A percentile compares a stretch with the other conserved stretches of the same genome.
phyloP scores from a whole-genome alignment of 139 green algal genomes.

The Chlamydomonas schloesseri region DNA sequence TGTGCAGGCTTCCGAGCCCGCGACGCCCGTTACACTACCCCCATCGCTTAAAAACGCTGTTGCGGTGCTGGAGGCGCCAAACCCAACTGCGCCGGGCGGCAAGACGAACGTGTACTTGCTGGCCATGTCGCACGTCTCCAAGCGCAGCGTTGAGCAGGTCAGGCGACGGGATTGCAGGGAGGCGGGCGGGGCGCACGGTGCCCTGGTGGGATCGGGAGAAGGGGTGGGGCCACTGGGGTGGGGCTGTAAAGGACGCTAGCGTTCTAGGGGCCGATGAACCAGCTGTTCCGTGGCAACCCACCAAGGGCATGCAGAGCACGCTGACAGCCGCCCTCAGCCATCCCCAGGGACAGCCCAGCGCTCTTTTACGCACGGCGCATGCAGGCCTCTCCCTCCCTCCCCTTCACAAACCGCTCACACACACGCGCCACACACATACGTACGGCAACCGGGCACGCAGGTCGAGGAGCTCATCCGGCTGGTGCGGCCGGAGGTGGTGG shows the following conservation, averaged over 20 bases:
- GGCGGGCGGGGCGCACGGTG: too few relatives aligned
- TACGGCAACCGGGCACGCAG: too few relatives aligned
- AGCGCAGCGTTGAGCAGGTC: constrained; percentile 70
- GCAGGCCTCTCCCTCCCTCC: background rate
- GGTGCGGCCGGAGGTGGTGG: constrained; percentile 71
- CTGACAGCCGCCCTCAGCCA: too few relatives aligned
- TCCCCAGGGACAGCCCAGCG: too few relatives aligned
- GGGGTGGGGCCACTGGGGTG: too few relatives aligned
- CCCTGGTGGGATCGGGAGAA: too few relatives aligned
- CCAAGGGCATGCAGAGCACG: too few relatives aligned
- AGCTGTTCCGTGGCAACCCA: too few relatives aligned
- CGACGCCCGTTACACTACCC: constrained; percentile 43
- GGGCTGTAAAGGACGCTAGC: too few relatives aligned
- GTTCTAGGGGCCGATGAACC: too few relatives aligned
- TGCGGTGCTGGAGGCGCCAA: constrained; percentile 65
- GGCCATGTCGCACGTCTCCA: constrained; percentile 85
- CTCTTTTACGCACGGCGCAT: too few relatives aligned
- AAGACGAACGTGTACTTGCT: constrained; percentile 78
- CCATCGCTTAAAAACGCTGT: constrained; percentile 60
- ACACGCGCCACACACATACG: background rate
- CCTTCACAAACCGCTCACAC: background rate
- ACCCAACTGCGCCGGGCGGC: constrained; percentile 55
- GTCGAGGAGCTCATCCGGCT: constrained; percentile 49
- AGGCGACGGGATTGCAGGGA: too few relatives aligned
- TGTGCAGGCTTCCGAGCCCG: background rate